Evolutionary conservation across 805 yeast species (phyloP), one percentile per base, ranked within the genome.

Genomic region (Kurtzmaniella fragi): DNA sequence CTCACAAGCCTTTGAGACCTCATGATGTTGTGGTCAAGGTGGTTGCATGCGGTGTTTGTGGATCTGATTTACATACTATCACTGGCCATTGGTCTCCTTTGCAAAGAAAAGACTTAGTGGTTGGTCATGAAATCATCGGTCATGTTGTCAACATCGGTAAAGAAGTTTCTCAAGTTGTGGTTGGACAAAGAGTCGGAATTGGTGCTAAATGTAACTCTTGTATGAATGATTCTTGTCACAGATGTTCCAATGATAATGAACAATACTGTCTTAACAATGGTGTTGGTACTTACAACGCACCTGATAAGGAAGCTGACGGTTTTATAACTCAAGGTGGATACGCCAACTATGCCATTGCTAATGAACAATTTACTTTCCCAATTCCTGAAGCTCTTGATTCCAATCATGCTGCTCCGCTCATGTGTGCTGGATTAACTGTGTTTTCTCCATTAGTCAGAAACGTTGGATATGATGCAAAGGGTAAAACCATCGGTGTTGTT

Each of bases 131-230:
- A 56, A 71, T 82, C 45, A 62, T 81, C 33, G 87, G 87, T 32
- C 64, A 57, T 28, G 82, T 81, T 20, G 67, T 75, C 14, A 70
- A 64, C 28, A 66, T 82, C 31, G 95, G 93, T 39, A 48, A 67
- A n/a, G 63, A 73, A 28, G 78, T 84, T 47, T 57, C 60, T 8
- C 66, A 44, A 38, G 70, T 61, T 64, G 75, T 70, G 54, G 56
- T 81, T 14, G 95, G 95, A 40, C 82, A 86, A 47, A 70, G 87
- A 47, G 93, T 84, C 20, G 95, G 91, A 39, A 73, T 84, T 36
- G 95, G 95, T 49, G 91, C 93, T 17, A 80, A 77, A 53, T 67
- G 72, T 17, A 65, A 62, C 42, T 66, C 84, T 29, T 85, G 95
- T 64, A 59, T 70, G 40, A 62, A 73, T 12, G 13, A 23, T 6